phyloP scores from a whole-genome alignment of 768 basidiomycete genomes.

The Coprinopsis sp. region DNA sequence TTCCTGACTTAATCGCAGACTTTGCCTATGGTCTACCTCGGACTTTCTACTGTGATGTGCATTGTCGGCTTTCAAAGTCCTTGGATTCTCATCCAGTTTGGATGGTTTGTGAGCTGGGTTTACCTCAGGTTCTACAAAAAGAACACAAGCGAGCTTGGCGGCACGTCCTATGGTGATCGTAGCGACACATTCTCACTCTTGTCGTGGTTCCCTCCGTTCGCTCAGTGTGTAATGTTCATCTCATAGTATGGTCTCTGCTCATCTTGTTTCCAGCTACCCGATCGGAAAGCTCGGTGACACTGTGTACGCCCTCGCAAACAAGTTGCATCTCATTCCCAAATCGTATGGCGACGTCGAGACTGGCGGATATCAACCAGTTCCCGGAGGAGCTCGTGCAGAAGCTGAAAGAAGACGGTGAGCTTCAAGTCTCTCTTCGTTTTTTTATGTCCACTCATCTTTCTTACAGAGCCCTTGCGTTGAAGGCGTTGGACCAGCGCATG shows the following conservation, averaged over 20 bases:
- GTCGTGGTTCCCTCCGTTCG: slow-evolving; percentile 94
- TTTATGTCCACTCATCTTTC: slow-evolving; percentile 7
- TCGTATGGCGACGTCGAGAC: slow-evolving; percentile 62
- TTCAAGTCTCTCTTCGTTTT: background rate
- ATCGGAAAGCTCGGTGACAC: slow-evolving; percentile 63
- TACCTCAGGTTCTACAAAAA: slow-evolving; percentile 98
- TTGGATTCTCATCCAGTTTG: slow-evolving; percentile 94
- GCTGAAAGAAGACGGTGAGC: slow-evolving; percentile 89
- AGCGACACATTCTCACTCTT: slow-evolving; percentile 95
- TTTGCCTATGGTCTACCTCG: slow-evolving; percentile 92
- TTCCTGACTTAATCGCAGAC: slow-evolving; percentile 42
- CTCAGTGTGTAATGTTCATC: slow-evolving; percentile 63
- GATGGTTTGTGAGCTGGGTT: slow-evolving; percentile 96
- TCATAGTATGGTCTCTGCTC: slow-evolving; percentile 1
- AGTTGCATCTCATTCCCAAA: slow-evolving; percentile 71
- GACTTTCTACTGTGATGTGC: slow-evolving; percentile 81
- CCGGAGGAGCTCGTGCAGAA: slow-evolving; percentile 90
- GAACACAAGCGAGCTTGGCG: slow-evolving; percentile 61
- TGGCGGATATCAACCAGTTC: slow-evolving; percentile 67
- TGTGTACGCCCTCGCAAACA: slow-evolving; percentile 61
- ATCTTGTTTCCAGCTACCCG: slow-evolving; percentile 49
- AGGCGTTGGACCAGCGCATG: slow-evolving; percentile 91
- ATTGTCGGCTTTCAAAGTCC: slow-evolving; percentile 83
- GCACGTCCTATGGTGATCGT: slow-evolving; percentile 80
- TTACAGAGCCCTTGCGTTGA: slow-evolving; percentile 86